These are phyloP conservation scores for Boletus tylopilopsis DNA, from an alignment of 768 basidiomycete genomes.

Conservation along the genomic window DNA sequence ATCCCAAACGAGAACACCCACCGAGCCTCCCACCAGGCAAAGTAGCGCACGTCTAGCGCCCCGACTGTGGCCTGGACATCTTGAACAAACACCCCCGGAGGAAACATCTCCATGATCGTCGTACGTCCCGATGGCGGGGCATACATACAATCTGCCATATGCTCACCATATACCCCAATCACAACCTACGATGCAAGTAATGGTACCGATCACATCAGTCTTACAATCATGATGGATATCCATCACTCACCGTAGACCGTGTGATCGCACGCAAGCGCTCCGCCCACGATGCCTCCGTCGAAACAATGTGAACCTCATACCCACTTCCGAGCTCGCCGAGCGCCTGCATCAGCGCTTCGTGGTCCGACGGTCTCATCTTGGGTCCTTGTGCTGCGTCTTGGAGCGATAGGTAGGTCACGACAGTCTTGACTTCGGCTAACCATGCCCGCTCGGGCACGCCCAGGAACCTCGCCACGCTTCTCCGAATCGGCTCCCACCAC, in stretches of 20 bases:
- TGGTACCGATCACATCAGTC: too few relatives aligned
- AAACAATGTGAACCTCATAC: slow-evolving; percentile 55
- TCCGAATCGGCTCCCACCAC: slow-evolving; percentile 70
- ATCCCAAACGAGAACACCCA: background rate
- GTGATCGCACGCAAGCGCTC: slow-evolving; percentile 62
- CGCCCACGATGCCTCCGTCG: slow-evolving; percentile 51
- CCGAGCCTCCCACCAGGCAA: slow-evolving; percentile 2
- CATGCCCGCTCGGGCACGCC: slow-evolving; percentile 25
- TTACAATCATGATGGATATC: too few relatives aligned
- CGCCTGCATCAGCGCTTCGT: slow-evolving; percentile 56
- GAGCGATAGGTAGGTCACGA: slow-evolving; percentile 65
- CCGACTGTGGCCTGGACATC: background rate
- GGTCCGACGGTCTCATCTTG: slow-evolving; percentile 51
- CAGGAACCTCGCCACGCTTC: slow-evolving; percentile 42
- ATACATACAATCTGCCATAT: slow-evolving; percentile 3
- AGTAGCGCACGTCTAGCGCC: background rate
- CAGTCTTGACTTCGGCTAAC: slow-evolving; percentile 34
- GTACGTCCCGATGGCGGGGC: background rate
- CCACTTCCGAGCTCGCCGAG: slow-evolving; percentile 50
- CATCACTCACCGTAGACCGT: slow-evolving; percentile 56
- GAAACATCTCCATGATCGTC: slow-evolving; percentile 2
- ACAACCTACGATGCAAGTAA: background rate
- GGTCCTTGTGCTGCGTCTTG: slow-evolving; percentile 51
- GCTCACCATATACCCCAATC: slow-evolving; percentile 2
- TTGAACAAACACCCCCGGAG: slow-evolving; percentile 1